Evolutionary conservation across 73 alveolate species (phyloP).

Genomic region (Paramecium tetraurelia): DNA sequence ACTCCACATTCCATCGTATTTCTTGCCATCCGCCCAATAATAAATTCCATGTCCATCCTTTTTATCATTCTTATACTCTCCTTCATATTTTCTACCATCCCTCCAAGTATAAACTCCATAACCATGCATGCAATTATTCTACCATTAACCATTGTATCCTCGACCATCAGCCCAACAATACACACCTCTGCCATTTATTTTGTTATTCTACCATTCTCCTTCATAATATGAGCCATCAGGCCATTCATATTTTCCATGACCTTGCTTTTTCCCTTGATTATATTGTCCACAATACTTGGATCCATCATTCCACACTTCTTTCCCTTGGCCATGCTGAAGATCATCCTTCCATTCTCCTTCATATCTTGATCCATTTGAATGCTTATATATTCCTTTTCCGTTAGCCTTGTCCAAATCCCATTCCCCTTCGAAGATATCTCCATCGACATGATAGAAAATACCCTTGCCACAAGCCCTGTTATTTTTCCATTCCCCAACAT

Average conservation of each 20-base stretch:
- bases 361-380: constrained; percentile 73
- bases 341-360: constrained; percentile 77
- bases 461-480: constrained; percentile 68
- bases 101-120: constrained; percentile 55
- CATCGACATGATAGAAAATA: constrained; percentile 61
- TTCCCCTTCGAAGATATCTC: constrained; percentile 65
- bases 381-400: constrained; percentile 77
- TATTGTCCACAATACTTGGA: constrained; percentile 67
- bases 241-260: constrained; percentile 77
- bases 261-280: constrained; percentile 71
- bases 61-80: constrained; percentile 57
- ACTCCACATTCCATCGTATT: constrained; percentile 61
- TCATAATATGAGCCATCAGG: constrained; percentile 53
- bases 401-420: constrained; percentile 66
- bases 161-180: constrained; percentile 72
- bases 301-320: constrained; percentile 73
- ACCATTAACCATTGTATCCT: constrained; percentile 46
- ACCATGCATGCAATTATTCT: constrained; percentile 57
- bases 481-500: constrained; percentile 71
- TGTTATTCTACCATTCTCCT: constrained; percentile 47
- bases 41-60: constrained; percentile 58
- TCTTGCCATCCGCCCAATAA: constrained; percentile 63
- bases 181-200: constrained; percentile 72
- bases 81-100: constrained; percentile 62
- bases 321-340: constrained; percentile 71